Evolutionary conservation across 164 flowering plant species (phyloP).

Genomic region (Protea cynaroides): DNA sequence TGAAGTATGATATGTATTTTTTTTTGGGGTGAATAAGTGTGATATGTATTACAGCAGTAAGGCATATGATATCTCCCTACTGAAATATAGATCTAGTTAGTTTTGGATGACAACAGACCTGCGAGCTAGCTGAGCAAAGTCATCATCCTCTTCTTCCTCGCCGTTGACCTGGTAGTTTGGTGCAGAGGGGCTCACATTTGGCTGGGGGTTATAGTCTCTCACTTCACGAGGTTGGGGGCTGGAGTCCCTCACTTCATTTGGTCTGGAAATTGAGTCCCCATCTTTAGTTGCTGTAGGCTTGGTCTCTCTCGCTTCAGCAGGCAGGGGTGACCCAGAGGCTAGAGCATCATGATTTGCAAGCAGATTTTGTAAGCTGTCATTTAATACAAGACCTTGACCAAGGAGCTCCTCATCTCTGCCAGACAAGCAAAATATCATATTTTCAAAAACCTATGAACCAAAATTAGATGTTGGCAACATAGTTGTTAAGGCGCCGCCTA

Average conservation of each 20-base stretch:
- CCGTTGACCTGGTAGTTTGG: conserved; percentile 35
- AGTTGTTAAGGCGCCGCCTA: too few species aligned
- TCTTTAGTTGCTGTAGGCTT: conserved; percentile 18
- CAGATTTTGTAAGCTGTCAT: conserved; percentile 67
- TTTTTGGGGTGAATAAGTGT: too few species aligned
- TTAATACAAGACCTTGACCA: conserved; percentile 68
- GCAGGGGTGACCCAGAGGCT: conserved; percentile 68
- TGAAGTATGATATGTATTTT: too few species aligned
- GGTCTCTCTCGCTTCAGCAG: conserved; percentile 23
- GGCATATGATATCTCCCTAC: neutral
- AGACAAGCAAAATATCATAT: conserved; percentile 7
- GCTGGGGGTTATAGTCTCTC: conserved; percentile 21
- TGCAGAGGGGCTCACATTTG: conserved; percentile 20
- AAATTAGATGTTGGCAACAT: neutral
- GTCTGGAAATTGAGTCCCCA: conserved; percentile 9
- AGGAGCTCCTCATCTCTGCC: conserved; percentile 89
- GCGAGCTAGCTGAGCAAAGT: conserved; percentile 79
- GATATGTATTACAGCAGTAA: too few species aligned
- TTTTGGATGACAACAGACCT: conserved; percentile 35
- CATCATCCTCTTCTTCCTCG: conserved; percentile 91
- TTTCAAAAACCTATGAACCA: neutral
- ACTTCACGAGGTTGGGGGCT: conserved; percentile 17
- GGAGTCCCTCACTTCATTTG: conserved; percentile 12
- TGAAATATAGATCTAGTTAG: neutral
- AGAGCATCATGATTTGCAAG: conserved; percentile 87